These are phyloP conservation scores for Lachancea kluyveri DNA, from an alignment of 805 yeast species.

Conservation along the genomic window DNA sequence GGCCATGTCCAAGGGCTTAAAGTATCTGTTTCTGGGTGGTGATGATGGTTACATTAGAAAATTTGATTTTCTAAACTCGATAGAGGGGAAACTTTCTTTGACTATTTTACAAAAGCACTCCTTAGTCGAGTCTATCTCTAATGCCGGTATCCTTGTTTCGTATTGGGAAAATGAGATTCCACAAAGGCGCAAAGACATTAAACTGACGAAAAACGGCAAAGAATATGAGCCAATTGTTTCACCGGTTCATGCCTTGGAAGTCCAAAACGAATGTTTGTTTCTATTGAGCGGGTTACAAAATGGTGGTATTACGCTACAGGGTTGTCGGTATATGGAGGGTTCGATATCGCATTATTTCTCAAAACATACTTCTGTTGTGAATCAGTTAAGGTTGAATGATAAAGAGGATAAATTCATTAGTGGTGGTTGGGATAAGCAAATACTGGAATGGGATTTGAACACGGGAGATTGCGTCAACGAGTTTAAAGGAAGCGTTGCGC, in stretches of 20 bases:
- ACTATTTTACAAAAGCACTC: slow-evolving; percentile 91
- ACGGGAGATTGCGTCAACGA: slow-evolving; percentile 48
- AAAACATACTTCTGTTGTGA: slow-evolving; percentile 68
- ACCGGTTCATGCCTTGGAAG: slow-evolving; percentile 85
- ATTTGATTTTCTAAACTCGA: slow-evolving; percentile 77
- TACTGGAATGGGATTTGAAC: slow-evolving; percentile 81
- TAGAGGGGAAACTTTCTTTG: slow-evolving; percentile 79
- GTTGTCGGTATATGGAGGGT: slow-evolving; percentile 81
- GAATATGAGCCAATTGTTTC: slow-evolving; percentile 55
- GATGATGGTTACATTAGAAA: slow-evolving; percentile 91
- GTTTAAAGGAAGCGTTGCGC: slow-evolving; percentile 62
- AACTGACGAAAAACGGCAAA: slow-evolving; percentile 25
- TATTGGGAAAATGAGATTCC: slow-evolving; percentile 99
- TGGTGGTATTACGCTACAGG: slow-evolving; percentile 85
- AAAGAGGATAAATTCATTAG: slow-evolving; percentile 61
- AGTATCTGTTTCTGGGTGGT: slow-evolving; percentile 90
- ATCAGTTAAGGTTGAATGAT: slow-evolving; percentile 58
- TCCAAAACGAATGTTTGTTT: slow-evolving; percentile 79
- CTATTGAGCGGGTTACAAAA: slow-evolving; percentile 70
- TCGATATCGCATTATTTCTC: slow-evolving; percentile 67
- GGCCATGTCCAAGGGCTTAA: slow-evolving; percentile 71
- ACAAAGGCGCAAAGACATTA: slow-evolving; percentile 38
- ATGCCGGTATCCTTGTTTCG: slow-evolving; percentile 75
- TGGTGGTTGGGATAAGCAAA: slow-evolving; percentile 86
- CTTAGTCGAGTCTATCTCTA: slow-evolving; percentile 75